Evolutionary conservation across 106 monocot species (phyloP).

Genomic region (Posidonia australis): DNA sequence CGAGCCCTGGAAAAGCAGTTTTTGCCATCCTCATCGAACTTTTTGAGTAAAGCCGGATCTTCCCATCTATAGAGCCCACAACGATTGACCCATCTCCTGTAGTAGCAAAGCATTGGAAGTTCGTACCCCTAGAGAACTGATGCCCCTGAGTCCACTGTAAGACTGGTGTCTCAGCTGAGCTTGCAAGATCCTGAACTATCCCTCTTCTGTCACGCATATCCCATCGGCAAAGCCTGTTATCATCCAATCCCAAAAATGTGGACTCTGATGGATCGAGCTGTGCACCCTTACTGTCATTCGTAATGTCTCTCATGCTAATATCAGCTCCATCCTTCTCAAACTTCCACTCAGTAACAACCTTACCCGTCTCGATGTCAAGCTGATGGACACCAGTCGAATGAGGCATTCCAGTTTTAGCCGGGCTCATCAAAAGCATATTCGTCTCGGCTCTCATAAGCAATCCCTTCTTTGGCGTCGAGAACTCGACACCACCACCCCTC

Average conservation of each 20-base stretch:
- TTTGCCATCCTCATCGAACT: constrained; percentile 96
- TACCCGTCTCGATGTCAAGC: constrained; percentile 80
- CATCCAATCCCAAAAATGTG: constrained; percentile 82
- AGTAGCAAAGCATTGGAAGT: constrained; percentile 87
- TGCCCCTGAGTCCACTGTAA: constrained; percentile 90
- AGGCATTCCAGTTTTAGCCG: constrained; percentile 35
- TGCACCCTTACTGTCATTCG: constrained; percentile 73
- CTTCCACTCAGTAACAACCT: constrained; percentile 71
- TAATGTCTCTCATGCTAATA: constrained; percentile 74
- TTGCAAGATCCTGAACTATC: constrained; percentile 60
- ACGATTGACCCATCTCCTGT: constrained; percentile 87
- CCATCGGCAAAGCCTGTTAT: constrained; percentile 77
- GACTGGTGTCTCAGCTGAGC: constrained; percentile 38
- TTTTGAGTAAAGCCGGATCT: constrained; percentile 73
- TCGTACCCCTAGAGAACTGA: constrained; percentile 77
- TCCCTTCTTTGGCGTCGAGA: constrained; percentile 62
- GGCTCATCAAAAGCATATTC: constrained; percentile 88
- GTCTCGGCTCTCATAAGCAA: constrained; percentile 79
- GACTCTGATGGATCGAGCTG: constrained; percentile 76
- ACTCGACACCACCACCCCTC: constrained; percentile 1
- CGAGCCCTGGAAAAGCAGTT: constrained; percentile 81
- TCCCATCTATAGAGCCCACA: constrained; percentile 85
- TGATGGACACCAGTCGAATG: constrained; percentile 65
- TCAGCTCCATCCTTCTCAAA: constrained; percentile 84
- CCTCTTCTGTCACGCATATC: constrained; percentile 77